These are phyloP conservation scores for Vitis hybrid DNA, from an alignment of 177 flowering plant species.

Conservation along the genomic window DNA sequence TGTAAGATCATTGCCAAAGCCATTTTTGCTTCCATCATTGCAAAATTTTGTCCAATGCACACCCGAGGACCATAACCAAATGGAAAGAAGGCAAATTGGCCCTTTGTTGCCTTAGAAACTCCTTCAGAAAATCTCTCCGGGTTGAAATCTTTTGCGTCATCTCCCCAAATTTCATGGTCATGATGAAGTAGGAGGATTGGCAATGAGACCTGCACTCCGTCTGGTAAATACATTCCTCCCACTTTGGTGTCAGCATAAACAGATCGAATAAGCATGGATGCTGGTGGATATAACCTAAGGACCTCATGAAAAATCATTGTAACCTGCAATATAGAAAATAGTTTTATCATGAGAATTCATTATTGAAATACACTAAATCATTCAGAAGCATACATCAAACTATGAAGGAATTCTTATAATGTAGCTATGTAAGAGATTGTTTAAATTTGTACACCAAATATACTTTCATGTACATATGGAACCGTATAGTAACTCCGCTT, in stretches of 20 bases:
- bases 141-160: slow-evolving; percentile 38
- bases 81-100: slow-evolving; percentile 20
- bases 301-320: slow-evolving; percentile 39
- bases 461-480: too few relatives aligned
- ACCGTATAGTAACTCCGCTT: too few relatives aligned
- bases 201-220: slow-evolving; percentile 12
- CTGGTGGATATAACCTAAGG: slow-evolving; percentile 38
- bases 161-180: slow-evolving; percentile 34
- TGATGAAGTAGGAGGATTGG: slow-evolving; percentile 22
- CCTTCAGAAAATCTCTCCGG: slow-evolving; percentile 41
- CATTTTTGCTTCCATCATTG: slow-evolving; percentile 32
- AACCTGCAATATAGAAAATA: slow-evolving; percentile 13
- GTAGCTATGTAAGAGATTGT: too few relatives aligned
- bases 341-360: too few relatives aligned
- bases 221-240: slow-evolving; percentile 27
- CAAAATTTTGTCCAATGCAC: slow-evolving; percentile 33
- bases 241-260: slow-evolving; percentile 18
- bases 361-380: too few relatives aligned
- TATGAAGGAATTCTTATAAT: too few relatives aligned
- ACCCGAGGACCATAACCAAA: slow-evolving; percentile 32
- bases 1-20: slow-evolving; percentile 30
- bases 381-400: too few relatives aligned
- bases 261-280: background rate
- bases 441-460: too few relatives aligned
- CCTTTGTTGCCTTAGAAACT: slow-evolving; percentile 32